Percentiles rank a stretch among this genome's conserved stretches.
phyloP scores from a whole-genome alignment of 2,329 filamentous ascomycete genomes.

The Clonostachys solani region DNA sequence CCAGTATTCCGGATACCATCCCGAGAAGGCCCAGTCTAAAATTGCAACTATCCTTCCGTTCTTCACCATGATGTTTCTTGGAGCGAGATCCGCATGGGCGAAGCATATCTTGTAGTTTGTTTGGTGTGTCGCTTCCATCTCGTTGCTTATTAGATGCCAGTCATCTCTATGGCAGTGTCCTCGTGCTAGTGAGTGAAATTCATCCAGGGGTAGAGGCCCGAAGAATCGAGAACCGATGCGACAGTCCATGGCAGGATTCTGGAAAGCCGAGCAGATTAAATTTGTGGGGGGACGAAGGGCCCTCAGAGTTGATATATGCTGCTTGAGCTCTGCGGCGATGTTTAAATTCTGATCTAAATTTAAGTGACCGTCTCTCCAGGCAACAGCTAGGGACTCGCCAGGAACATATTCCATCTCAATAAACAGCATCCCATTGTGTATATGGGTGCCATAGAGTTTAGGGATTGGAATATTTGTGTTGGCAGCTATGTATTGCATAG shows the following conservation, averaged over 20 bases:
- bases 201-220: conserved; percentile 13
- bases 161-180: background rate
- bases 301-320: conserved; percentile 13
- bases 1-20: conserved; percentile 27
- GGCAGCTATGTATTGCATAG: conserved; percentile 18
- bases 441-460: conserved; percentile 15
- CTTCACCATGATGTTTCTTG: conserved; percentile 19
- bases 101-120: conserved; percentile 14
- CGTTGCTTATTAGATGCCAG: too few species aligned
- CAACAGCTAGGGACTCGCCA: conserved; percentile 9
- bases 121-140: too few species aligned
- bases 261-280: conserved; percentile 15
- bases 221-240: conserved; percentile 16
- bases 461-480: conserved; percentile 19
- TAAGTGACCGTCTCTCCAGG: conserved; percentile 9
- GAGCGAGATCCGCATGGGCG: conserved; percentile 16
- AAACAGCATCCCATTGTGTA: conserved; percentile 8
- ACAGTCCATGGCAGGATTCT: conserved; percentile 15
- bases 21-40: conserved; percentile 24
- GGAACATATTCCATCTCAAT: conserved; percentile 18
- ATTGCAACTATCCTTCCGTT: conserved; percentile 15
- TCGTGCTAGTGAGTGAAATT: conserved; percentile 17
- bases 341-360: conserved; percentile 9
- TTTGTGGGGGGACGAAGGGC: conserved; percentile 12
- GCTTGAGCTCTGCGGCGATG: conserved; percentile 14